Evolutionary conservation across 192 early-diverging fungal species (phyloP), one percentile per base, ranked within the genome.

Genomic region (Thoreauomyces humboldtii): DNA sequence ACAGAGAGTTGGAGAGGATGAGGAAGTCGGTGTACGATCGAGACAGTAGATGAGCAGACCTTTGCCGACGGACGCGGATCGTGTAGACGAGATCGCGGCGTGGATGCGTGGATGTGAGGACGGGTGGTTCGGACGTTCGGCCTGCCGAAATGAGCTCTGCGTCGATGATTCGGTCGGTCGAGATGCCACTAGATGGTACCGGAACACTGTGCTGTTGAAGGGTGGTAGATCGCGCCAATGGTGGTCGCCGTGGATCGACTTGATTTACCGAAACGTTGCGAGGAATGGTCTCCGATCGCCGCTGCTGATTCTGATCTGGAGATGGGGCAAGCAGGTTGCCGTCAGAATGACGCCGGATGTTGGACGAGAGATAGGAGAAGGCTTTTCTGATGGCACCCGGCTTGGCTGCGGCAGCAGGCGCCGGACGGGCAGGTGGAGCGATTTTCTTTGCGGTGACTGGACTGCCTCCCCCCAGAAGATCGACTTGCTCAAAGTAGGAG

Each of bases 401-500:
- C n/a, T n/a, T n/a, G n/a, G n/a, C n/a, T n/a, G n/a, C n/a, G n/a
- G n/a, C n/a, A n/a, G n/a, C n/a, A n/a, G n/a, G n/a, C n/a, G n/a
- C n/a, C n/a, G n/a, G n/a, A n/a, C n/a, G n/a, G n/a, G n/a, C n/a
- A n/a, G n/a, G n/a, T n/a, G n/a, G n/a, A n/a, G n/a, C n/a, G n/a
- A n/a, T n/a, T n/a, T n/a, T n/a, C n/a, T n/a, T n/a, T n/a, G 47
- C 47, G 15, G 47, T 24, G 12, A 24, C 15, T 9, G 9, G 7
- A 11, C 28, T 24, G 33, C 38, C 55, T 27, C 38, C 38, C 34
- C 59, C 53, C 50, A 67, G 59, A 21, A 81, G 57, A 52, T 76
- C 74, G 29, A 81, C 79, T 14, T 65, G 38, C 41, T 73, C 74
- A 71, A 81, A 81, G 53, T 75, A 67, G 7, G 60, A 51, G 43